A percentile compares a stretch with the other conserved stretches of the same genome.
phyloP scores from a whole-genome alignment of 2,329 filamentous ascomycete species.

The Arachnomyces sp. region DNA sequence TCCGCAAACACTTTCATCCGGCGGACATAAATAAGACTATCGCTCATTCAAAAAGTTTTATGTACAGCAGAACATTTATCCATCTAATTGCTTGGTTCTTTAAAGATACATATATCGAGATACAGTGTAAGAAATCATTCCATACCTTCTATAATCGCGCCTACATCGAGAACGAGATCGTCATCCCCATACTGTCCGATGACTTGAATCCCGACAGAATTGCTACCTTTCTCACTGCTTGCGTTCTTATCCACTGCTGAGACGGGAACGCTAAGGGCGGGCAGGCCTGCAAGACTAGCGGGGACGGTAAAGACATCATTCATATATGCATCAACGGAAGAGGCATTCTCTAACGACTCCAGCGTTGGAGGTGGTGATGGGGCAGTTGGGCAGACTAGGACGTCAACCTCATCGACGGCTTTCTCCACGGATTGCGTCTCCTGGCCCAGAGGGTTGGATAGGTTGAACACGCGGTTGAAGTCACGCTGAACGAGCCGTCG shows the following conservation, averaged over 20 bases:
- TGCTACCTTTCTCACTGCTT: constrained; percentile 5
- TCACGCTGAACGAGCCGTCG: constrained; percentile 76
- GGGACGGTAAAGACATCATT: constrained; percentile 96
- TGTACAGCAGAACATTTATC: too few relatives aligned
- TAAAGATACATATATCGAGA: constrained; percentile 10
- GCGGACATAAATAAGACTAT: too few relatives aligned
- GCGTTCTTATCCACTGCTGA: constrained; percentile 21
- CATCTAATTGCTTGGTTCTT: too few relatives aligned
- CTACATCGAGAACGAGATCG: constrained; percentile 32
- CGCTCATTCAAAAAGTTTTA: too few relatives aligned
- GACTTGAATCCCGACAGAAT: constrained; percentile 36
- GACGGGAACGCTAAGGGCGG: constrained; percentile 76
- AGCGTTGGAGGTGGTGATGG: constrained; percentile 66
- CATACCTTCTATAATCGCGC: constrained; percentile 27
- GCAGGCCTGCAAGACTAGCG: constrained; percentile 82
- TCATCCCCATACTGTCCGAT: constrained; percentile 44
- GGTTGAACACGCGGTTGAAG: constrained; percentile 70
- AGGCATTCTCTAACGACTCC: constrained; percentile 42
- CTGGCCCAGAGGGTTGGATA: constrained; percentile 56
- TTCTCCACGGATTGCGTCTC: not conserved
- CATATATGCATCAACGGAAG: constrained; percentile 68
- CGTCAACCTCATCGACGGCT: constrained; percentile 59
- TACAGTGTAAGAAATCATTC: constrained; percentile 5
- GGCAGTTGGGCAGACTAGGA: constrained; percentile 80
- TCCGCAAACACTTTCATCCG: too few relatives aligned